Evolutionary conservation across 139 green algal species (phyloP).

Genomic region (Picochlorum sp.): DNA sequence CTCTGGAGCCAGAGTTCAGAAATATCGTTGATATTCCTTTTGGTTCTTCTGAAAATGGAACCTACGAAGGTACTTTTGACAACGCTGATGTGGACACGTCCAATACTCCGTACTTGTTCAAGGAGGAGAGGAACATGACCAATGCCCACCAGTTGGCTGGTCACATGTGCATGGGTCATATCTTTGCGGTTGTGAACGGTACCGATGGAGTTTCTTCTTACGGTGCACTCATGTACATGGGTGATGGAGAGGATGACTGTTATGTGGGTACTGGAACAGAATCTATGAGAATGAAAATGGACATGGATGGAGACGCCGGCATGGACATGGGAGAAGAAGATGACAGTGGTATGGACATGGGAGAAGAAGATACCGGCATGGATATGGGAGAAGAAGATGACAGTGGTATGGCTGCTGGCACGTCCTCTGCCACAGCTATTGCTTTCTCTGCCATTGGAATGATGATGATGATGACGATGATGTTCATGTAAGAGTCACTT

Average conservation of each 20-base stretch:
- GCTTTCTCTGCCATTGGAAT: too few species aligned
- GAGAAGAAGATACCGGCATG: background rate
- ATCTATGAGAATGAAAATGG: background rate
- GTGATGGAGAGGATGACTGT: background rate
- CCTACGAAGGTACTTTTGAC: too few species aligned
- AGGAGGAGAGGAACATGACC: background rate
- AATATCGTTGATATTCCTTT: too few species aligned
- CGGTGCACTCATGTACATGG: background rate
- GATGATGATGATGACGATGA: too few species aligned
- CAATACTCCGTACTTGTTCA: background rate
- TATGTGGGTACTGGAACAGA: background rate
- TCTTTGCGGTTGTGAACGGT: background rate
- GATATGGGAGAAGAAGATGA: background rate
- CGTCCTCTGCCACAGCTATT: too few species aligned
- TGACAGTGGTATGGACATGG: background rate
- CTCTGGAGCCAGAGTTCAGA: background rate
- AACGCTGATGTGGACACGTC: background rate
- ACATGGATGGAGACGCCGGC: background rate
- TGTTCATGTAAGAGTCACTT: too few species aligned
- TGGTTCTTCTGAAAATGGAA: too few species aligned
- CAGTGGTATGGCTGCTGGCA: background rate
- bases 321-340: background rate
- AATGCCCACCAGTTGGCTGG: background rate
- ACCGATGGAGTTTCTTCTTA: background rate
- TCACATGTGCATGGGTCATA: constrained; percentile 1